Evolutionary conservation across 2,329 filamentous ascomycete genomes (phyloP), one percentile per base, ranked within the genome.

Genomic region (Aspergillus nomiae): DNA sequence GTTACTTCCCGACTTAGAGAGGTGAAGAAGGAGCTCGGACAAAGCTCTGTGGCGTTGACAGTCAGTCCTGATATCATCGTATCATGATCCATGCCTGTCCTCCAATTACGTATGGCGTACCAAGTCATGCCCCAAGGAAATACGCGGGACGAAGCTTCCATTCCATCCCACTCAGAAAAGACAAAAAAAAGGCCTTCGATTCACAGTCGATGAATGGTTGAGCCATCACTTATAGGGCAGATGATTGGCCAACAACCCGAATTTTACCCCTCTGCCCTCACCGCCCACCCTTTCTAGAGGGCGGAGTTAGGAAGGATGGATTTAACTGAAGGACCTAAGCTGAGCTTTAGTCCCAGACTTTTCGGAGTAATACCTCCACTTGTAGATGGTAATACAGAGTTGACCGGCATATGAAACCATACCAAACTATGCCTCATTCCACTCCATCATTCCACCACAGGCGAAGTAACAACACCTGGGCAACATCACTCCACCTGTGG

Each of bases 271-370:
- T 58, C 50, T 51, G 9, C 38, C 21, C 50, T 55, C 63, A 59
- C 60, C 63, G 60, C 63, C 57, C 43, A 36, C 43, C 45, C 10
- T 48, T 36, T 51, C 16, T 5, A 24, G 28, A 36, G 10, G 19
- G 55, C 62, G 62, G 59, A 64, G 56, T 64, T 64, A 62, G 51
- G 51, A 55, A 38, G 38, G 16, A n/a, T 55, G 38, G 16, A n/a
- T 41, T 41, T 41, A 41, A 41, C 38, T 16, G 32, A 34, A 36
- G 14, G 34, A 36, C 34, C 34, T 36, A 16, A 7, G 34, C 34
- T 36, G 34, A 16, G 34, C 14, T 7, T 16, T 36, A 7, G 14
- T 36, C 12, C 34, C 34, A 36, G 12, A 36, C 34, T 36, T 14
- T 36, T 14, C 14, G 14, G 34, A 36, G 5, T 16, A 7, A 36